Evolutionary conservation across 148 eudicot genomes (phyloP), one percentile per base, ranked within the genome.

Genomic region (Suaeda aralocaspica): DNA sequence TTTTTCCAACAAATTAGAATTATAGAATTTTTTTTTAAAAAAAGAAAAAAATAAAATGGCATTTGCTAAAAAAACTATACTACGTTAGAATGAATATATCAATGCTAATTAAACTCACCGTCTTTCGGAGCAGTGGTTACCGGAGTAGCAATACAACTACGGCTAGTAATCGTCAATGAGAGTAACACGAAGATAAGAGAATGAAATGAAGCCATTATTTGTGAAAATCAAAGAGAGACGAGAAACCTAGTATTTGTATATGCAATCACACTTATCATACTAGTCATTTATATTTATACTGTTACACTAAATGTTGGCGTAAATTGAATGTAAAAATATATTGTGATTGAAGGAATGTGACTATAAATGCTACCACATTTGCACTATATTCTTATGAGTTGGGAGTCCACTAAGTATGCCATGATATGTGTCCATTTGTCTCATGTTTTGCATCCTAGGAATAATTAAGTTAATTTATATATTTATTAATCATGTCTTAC

Each of bases 111-210:
- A 6, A 21, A 73, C 60, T 55, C 50, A 73, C 70, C 76, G 57
- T 73, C 57, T 8, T 3, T 21, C 30, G 69, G 76, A 16, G 50
- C 46, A 25, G 31, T 25, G 24, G 45, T 18, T 3, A 56, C 68
- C 39, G 72, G 29, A n/a, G 72, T 19, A 34, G 72, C 67, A 34
- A 50, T 30, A 66, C 49, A 68, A 53, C 18, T 26, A 29, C 28
- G 59, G 67, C 60, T 67, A 39, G 60, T 67, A 67, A 74, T 74
- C 66, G 59, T 16, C 29, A 59, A 34, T 11, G 59, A n/a, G 52
- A 59, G 66, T 0, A 73, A 22, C 44, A 57, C 45, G 33, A 49
- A 26, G 29, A 60, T 46, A 67, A 74, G 71, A 67, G 33, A 19
- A 24, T 36, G 61, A 19, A 22, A 72, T 3, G 25, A 18, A 73